Base-by-base conservation (phyloP, 164 flowering plant genomes). In the Vitis rupestris region DNA sequence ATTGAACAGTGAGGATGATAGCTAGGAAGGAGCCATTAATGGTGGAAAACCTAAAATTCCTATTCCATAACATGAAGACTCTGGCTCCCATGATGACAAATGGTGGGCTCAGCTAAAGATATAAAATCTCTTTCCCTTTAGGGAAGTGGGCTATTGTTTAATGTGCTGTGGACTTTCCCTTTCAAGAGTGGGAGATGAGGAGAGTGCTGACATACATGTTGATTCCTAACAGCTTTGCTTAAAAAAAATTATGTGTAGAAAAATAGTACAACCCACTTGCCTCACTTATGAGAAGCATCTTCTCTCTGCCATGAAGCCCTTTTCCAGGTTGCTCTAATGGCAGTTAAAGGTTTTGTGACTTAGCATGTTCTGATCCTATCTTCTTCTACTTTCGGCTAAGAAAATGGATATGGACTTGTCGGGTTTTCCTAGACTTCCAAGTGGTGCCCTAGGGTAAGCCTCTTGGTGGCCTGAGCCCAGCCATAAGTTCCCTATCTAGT, bases 101-200 rank as follows among this genome's bases (percentile, higher is more conserved):
- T 47, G 29, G 64, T 68, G 76, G 72, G 72, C 4, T 31, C 15
- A 1, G 44, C 13, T 4, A 23, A 2, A 59, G 4, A 8, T 37
- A 37, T 37, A 2, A 50, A 14, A 3, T 47, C 16, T 5, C 6
- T 62, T 70, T 27, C 79, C 77, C 61, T 59, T 70, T 70, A 27
- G 8, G 69, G 80, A 57, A 66, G 72, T 74, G 74, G 77, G 67
- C 30, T 30, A 15, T 65, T 69, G 62, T 72, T 67, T 70, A 49
- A 10, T 48, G 8, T 68, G 55, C 12, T 30, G 14, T 5, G 29
- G 58, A 70, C 66, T 74, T 77, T 47, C 80, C 80, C 65, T 70
- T 70, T 70, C 10, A 9, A 74, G 61, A 66, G 65, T 66, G 74
- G 74, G 55, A 12, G 64, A 58, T 61, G 67, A 58, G 56, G 58